Conservation (phyloP, 768 basidiomycete species). For the Mycena latifolia region DNA sequence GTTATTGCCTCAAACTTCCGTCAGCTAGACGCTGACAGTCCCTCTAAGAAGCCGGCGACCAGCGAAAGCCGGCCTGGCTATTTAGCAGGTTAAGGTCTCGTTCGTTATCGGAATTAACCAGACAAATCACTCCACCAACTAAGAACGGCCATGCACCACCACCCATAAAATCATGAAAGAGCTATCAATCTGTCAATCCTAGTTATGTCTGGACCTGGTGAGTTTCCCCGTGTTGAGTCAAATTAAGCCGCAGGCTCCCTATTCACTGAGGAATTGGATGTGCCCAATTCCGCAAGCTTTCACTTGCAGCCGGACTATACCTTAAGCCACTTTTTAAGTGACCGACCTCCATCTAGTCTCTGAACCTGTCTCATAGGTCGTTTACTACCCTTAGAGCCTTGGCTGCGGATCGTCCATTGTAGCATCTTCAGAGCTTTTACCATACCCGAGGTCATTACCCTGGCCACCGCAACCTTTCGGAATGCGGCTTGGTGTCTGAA, state of each 20-base stretch:
- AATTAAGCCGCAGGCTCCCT: conserved; percentile 86
- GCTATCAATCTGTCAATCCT: conserved; percentile 87
- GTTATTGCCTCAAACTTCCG: conserved; percentile 93
- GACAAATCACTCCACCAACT: conserved; percentile 96
- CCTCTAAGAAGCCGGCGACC: conserved; percentile 88
- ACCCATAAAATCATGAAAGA: conserved; percentile 89
- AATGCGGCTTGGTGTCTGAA: no score
- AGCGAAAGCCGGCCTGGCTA: conserved; percentile 83
- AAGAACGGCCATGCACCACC: conserved; percentile 93
- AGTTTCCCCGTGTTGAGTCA: conserved; percentile 88
- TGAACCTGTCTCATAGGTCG: no score
- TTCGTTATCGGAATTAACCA: conserved; percentile 97
- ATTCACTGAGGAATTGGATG: no score
- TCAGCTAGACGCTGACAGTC: conserved; percentile 85
- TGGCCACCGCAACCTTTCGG: no score
- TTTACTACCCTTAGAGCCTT: no score
- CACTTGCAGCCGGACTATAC: no score
- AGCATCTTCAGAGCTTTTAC: no score
- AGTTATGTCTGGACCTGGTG: conserved; percentile 84
- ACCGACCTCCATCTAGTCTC: no score
- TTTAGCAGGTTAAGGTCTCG: conserved; percentile 95
- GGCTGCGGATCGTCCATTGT: no score
- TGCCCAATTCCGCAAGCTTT: no score
- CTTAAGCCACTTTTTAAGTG: no score
- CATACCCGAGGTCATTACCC: no score